A percentile compares a stretch with the other conserved stretches of the same genome.
Evolutionary conservation across 2,329 filamentous ascomycete species (phyloP).

Genomic region (Xylaria sp.): DNA sequence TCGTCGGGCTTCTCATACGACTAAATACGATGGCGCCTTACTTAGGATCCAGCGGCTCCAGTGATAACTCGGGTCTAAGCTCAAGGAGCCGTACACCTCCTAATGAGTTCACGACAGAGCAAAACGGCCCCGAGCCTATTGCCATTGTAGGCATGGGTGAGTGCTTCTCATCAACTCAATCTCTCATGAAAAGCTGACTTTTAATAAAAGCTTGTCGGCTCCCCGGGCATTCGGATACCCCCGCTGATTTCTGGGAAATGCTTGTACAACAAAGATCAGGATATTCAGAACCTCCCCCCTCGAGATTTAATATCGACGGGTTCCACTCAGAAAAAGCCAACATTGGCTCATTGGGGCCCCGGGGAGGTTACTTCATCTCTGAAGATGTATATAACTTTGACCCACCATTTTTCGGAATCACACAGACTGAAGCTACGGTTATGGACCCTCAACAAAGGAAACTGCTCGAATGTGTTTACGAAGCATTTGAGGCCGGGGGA

Average conservation of each 20-base stretch:
- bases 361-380: constrained; percentile 21
- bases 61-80: not conserved
- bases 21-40: not conserved
- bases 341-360: constrained; percentile 26
- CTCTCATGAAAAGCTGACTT: not conserved
- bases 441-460: constrained; percentile 31
- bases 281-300: constrained; percentile 30
- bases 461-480: constrained; percentile 28
- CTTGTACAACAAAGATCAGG: constrained; percentile 30
- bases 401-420: constrained; percentile 27
- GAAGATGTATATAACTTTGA: constrained; percentile 29
- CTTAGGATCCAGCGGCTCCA: not conserved
- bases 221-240: constrained; percentile 25
- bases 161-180: not conserved
- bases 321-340: constrained; percentile 30
- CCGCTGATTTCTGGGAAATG: constrained; percentile 31
- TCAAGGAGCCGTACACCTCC: not conserved
- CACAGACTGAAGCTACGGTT: constrained; percentile 15
- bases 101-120: not conserved
- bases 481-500: constrained; percentile 25
- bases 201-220: not conserved
- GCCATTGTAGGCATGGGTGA: not conserved
- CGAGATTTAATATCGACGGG: constrained; percentile 30
- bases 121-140: not conserved
- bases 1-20: not conserved